phyloP scores from a whole-genome alignment of 2,329 filamentous ascomycete genomes.

The Pseudonectria foliicola region DNA sequence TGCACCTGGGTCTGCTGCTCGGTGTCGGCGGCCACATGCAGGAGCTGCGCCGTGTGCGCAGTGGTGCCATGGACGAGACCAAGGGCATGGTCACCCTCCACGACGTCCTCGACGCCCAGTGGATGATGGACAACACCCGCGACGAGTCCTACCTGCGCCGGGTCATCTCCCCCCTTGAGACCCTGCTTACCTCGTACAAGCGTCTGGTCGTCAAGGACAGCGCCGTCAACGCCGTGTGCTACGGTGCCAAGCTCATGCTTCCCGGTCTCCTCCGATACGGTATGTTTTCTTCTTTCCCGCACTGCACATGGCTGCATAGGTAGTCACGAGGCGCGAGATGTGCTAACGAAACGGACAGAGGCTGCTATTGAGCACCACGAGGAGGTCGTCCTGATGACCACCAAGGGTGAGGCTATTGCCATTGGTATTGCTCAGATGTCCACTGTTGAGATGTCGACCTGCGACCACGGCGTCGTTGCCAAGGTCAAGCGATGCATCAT shows the following conservation, averaged over 20 bases:
- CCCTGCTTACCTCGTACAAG: constrained; percentile 87
- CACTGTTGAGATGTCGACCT: constrained; percentile 91
- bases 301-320: too few relatives aligned
- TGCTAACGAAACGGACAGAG: constrained; percentile 46
- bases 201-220: constrained; percentile 87
- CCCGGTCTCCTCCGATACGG: constrained; percentile 89
- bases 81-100: constrained; percentile 88
- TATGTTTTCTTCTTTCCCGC: constrained; percentile 38
- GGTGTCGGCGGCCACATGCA: constrained; percentile 97
- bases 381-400: constrained; percentile 96
- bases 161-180: constrained; percentile 90
- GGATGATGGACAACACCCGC: constrained; percentile 89
- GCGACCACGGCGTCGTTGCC: constrained; percentile 94
- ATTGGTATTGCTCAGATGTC: constrained; percentile 97
- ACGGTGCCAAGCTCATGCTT: constrained; percentile 98
- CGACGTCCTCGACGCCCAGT: constrained; percentile 82
- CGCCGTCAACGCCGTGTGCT: constrained; percentile 89
- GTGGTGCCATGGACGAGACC: constrained; percentile 89
- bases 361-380: constrained; percentile 87
- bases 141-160: constrained; percentile 88
- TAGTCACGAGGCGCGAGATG: constrained; percentile 8
- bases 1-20: constrained; percentile 71
- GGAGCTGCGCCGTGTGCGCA: constrained; percentile 88
- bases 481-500: constrained; percentile 99
- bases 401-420: constrained; percentile 97